Evolutionary conservation across 352 stramenopile genomes (phyloP).

Genomic region (Globisporangium cystogenes): DNA sequence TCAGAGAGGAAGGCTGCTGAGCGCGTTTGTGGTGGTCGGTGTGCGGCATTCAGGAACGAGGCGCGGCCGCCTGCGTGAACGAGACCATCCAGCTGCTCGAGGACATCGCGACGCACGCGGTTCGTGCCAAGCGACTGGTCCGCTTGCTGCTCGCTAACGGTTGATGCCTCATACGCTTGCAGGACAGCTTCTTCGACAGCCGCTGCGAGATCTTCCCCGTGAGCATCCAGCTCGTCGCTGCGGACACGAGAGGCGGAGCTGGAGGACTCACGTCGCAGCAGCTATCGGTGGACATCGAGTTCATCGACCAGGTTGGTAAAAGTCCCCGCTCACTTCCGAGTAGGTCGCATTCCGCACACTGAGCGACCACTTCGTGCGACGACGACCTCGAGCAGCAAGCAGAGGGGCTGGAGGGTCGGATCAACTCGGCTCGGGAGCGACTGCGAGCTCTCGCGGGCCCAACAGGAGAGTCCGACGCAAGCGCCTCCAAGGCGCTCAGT

Average conservation of each 20-base stretch:
- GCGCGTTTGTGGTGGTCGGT: too few species aligned
- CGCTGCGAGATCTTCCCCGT: slow-evolving; percentile 20
- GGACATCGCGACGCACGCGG: slow-evolving; percentile 17
- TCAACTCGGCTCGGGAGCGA: slow-evolving; percentile 8
- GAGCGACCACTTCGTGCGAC: neutral
- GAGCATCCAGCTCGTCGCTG: slow-evolving; percentile 13
- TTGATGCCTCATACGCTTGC: neutral
- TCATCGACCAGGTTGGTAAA: slow-evolving; percentile 6
- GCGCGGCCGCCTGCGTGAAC: slow-evolving; percentile 12
- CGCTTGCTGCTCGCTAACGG: neutral
- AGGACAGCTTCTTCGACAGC: slow-evolving; percentile 18
- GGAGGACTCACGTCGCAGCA: neutral
- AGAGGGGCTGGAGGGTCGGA: slow-evolving; percentile 11
- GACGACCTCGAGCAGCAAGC: slow-evolving; percentile 8
- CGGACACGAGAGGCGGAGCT: neutral
- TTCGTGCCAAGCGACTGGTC: neutral
- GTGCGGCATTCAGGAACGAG: slow-evolving; percentile 17
- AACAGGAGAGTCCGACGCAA: neutral
- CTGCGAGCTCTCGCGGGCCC: slow-evolving; percentile 6
- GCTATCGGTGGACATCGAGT: slow-evolving; percentile 8
- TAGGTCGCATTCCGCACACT: neutral
- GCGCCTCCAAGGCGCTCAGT: slow-evolving; percentile 15
- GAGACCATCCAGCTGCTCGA: slow-evolving; percentile 16
- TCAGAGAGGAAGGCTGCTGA: too few species aligned
- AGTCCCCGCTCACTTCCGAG: neutral